A percentile compares a stretch with the other conserved stretches of the same genome.
These are phyloP conservation scores for Scheffersomyces ergatensis DNA, from an alignment of 805 yeast genomes.

Conservation along the genomic window DNA sequence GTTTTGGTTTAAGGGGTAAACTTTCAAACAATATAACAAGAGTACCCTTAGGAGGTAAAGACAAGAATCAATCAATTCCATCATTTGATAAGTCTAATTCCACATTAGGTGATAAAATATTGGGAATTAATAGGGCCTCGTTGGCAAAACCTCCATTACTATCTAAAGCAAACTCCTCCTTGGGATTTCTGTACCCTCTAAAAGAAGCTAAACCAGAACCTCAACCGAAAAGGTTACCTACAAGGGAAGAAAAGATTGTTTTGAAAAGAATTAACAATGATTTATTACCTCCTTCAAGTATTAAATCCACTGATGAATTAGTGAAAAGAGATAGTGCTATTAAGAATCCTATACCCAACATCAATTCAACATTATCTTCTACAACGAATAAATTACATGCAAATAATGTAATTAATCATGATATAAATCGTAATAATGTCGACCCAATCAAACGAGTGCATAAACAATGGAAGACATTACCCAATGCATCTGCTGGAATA, in stretches of 20 bases:
- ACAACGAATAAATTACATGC: conserved; percentile 19
- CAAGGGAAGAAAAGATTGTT: conserved; percentile 1
- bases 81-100: conserved; percentile 4
- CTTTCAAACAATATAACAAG: conserved; percentile 10
- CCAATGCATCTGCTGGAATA: conserved; percentile 2
- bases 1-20: neutral
- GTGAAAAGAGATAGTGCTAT: neutral
- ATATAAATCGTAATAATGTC: conserved; percentile 11
- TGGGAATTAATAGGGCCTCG: conserved; percentile 1
- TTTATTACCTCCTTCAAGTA: neutral
- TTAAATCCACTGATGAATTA: conserved; percentile 6
- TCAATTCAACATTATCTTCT: conserved; percentile 12
- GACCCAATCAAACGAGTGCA: conserved; percentile 26
- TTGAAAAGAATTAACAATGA: conserved; percentile 11
- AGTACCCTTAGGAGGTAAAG: conserved; percentile 41
- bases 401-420: conserved; percentile 11
- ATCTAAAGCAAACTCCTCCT: conserved; percentile 32
- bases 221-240: neutral
- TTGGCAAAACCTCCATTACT: conserved; percentile 22
- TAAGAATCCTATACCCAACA: neutral
- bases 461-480: neutral
- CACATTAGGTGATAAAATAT: neutral
- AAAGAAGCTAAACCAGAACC: neutral
- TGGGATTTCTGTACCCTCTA: conserved; percentile 22
- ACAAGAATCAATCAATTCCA: conserved; percentile 18